Base-by-base conservation (phyloP, 2,329 filamentous ascomycete genomes). In the Ophiostoma triangulosporum region DNA sequence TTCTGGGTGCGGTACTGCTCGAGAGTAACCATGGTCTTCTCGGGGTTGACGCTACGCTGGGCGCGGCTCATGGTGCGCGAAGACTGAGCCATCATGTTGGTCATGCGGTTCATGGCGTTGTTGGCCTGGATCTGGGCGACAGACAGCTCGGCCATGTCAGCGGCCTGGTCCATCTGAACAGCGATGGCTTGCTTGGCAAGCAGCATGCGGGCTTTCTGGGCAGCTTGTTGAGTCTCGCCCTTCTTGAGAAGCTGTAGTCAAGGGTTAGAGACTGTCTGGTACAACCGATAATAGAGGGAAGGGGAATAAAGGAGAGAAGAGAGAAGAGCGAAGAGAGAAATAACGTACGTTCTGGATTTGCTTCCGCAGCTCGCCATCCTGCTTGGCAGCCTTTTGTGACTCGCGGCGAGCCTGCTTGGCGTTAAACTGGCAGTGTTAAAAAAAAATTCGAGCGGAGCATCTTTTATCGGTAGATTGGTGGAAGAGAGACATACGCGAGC, bases 21-120 rank as follows among this genome's bases (percentile, higher is more conserved):
- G 59, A 81, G 72, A 7, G 78, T 78, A 49, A 76, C 68, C 59
- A 81, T 75, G 52, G 78, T 81, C 70, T 74, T 73, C 64, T 81
- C 78, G 0, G 77, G 76, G 61, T 80, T 81, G 62, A 75, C 74
- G 59, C 68, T 78, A 62, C 71, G 73, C 68, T 80, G 77, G 2
- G 78, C 77, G 7, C 73, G 70, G 57, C 69, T 73, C 77, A 81
- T 80, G 9, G 76, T 78, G 49, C 72, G 69, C 33, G 75, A 77
- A 4, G 75, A 78, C 65, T 77, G 74, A 24, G 73, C 73, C 76
- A 81, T 80, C 76, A 80, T 80, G 62, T 74, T 66, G 54, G 77
- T 80, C 77, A 81, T 81, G 59, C 77, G 74, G 68, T 81, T 81
- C 77, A 81, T 80, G 54, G 76, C 70, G 60, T 80, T 81, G 68